Base-by-base conservation (phyloP, 2,329 filamentous ascomycete species). In the Coleophoma eucalyptorum region DNA sequence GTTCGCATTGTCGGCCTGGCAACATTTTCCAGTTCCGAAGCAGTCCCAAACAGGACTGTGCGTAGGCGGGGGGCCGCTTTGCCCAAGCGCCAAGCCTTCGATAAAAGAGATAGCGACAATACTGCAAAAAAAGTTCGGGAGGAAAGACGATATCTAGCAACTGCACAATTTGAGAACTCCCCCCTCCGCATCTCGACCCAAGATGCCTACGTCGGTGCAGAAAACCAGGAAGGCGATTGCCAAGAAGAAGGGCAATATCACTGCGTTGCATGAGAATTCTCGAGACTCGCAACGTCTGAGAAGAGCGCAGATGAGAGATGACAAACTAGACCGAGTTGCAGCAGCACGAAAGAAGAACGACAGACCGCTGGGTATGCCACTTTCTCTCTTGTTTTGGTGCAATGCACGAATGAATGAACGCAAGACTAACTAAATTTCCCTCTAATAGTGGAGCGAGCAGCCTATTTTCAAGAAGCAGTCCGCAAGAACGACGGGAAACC, bases 151-250 rank as follows among this genome's bases (percentile, higher is more conserved):
- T 8, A 26, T 26, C 26, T 8, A 26, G 26, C 26, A 26, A 26
- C 26, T 5, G 6, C 26, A 26, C 26, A 26, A 26, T 26, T 8
- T 7, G 26, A 26, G 26, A 26, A 26, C 26, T 5, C 6, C 26
- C 26, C 26, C 6, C 26, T 26, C 26, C 6, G 10, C 13, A 18
- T 18, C 18, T 16, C 18, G 16, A 18, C 5, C 13, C 13, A 20
- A 13, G 35, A 96, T 96, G 91, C 81, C 89, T 13, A 87, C 84
- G 65, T 82, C 86, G 42, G 72, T 97, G 6, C 74, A 83, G 56
- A 97, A 97, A 67, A 88, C 94, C 18, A 83, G 88, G 56, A 97
- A 97, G 73, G 84, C 90, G 57, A 93, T 97, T 57, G 76, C 84
- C 33, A 96, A 96, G 75, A 97, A 97, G 79, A 84, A 87, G 58